These are phyloP conservation scores for Phialophora tarda DNA, from an alignment of 2,329 filamentous ascomycete species.

Conservation along the genomic window DNA sequence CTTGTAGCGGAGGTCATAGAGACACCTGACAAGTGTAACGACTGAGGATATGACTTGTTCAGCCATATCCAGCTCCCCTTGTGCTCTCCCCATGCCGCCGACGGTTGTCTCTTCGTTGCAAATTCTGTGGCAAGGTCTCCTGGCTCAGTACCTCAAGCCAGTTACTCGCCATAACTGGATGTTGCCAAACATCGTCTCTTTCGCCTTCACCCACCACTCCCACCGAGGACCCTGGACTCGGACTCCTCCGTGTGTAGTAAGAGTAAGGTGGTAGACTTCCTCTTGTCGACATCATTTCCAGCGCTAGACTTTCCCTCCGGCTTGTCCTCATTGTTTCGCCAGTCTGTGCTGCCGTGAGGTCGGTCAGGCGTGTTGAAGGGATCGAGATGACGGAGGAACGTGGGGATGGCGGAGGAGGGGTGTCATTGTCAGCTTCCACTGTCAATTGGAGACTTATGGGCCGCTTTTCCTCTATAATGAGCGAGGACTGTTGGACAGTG, in stretches of 20 bases:
- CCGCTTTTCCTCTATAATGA: constrained; percentile 30
- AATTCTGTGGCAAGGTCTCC: constrained; percentile 11
- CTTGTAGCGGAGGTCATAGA: background rate
- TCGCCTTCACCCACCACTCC: constrained; percentile 48
- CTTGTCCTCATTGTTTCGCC: constrained; percentile 27
- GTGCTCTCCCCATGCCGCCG: background rate
- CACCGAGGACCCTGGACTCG: constrained; percentile 33
- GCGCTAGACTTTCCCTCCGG: constrained; percentile 24
- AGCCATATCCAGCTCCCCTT: background rate
- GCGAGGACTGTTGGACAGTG: constrained; percentile 17
- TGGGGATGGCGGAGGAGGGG: constrained; percentile 30
- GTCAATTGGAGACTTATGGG: constrained; percentile 15
- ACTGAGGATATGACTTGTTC: background rate
- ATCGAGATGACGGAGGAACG: constrained; percentile 36
- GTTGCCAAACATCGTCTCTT: constrained; percentile 58
- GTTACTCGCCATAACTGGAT: constrained; percentile 32
- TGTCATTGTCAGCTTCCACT: constrained; percentile 13
- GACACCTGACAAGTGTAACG: background rate
- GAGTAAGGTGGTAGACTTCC: constrained; percentile 28
- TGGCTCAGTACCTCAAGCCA: constrained; percentile 29
- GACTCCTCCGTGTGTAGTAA: constrained; percentile 28
- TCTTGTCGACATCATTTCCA: constrained; percentile 15
- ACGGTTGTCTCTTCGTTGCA: background rate
- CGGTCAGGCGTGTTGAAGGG: constrained; percentile 36
- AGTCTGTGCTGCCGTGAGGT: constrained; percentile 33